Percentiles rank a stretch among this genome's conserved stretches.
Conservation (phyloP, 768 basidiomycete species). For the Rhizopogon vinicolor region DNA sequence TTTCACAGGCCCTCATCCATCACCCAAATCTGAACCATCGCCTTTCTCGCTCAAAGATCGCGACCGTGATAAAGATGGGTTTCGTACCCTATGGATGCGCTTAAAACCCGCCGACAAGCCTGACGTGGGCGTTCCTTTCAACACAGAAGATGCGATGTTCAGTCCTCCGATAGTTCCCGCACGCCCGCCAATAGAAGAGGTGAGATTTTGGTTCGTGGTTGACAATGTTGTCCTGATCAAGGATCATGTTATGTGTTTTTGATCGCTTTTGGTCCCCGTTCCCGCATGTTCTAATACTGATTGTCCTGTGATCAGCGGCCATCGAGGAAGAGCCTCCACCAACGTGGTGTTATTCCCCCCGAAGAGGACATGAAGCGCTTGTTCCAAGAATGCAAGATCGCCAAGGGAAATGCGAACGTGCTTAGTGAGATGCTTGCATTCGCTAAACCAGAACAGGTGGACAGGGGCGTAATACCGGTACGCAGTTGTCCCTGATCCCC, state of each 20-base stretch:
- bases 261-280: background rate
- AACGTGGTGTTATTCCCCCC: slow-evolving; percentile 49
- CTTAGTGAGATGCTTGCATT: slow-evolving; percentile 67
- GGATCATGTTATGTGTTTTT: background rate
- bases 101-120: slow-evolving; percentile 79
- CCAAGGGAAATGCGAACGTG: slow-evolving; percentile 72
- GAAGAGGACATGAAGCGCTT: slow-evolving; percentile 84
- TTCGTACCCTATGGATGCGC: slow-evolving; percentile 74
- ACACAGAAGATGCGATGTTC: slow-evolving; percentile 77
- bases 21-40: background rate
- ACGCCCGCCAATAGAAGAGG: background rate
- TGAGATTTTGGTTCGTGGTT: background rate
- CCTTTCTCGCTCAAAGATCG: slow-evolving; percentile 14
- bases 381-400: slow-evolving; percentile 83
- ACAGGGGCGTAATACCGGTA: slow-evolving; percentile 62
- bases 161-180: slow-evolving; percentile 48
- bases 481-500: slow-evolving; percentile 10
- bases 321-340: slow-evolving; percentile 5
- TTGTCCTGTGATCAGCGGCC: background rate
- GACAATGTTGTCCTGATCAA: background rate
- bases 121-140: slow-evolving; percentile 78
- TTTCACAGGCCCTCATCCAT: background rate
- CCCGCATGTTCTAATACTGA: background rate
- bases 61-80: slow-evolving; percentile 43
- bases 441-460: slow-evolving; percentile 68